Evolutionary conservation across 2,329 filamentous ascomycete species (phyloP), one percentile per base, ranked within the genome.

Genomic region (Penicillium thymicola): DNA sequence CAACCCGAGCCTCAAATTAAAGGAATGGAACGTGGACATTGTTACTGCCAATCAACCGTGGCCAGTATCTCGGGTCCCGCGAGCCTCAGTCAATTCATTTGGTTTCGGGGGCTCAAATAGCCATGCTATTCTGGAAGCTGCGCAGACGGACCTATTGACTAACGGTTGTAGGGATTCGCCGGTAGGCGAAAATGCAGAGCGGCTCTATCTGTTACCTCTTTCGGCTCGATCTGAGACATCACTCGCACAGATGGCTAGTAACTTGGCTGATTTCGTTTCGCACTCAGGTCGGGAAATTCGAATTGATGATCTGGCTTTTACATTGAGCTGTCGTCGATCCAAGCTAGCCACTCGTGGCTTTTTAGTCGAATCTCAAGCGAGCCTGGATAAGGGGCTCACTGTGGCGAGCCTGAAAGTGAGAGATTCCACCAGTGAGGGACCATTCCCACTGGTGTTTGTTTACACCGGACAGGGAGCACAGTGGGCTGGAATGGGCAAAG

Each of bases 401-500:
- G 14, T 23, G 18, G 18, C 21, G 18, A 41, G 5, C 38, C 38
- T 41, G 21, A 18, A 23, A 23, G 1, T 14, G 18, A 41, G 18
- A 41, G 18, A 41, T 41, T 23, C 18, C 13, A 10, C 14, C 18
- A 23, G 11, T 14, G 38, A 37, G 3, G 18, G 18, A 7, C 18
- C 38, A 23, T 41, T 41, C 18, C 38, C 38, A 11, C 8, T 44
- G 14, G 42, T 11, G 16, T 46, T 46, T 32, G 59, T 68, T 5
- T 71, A 69, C 45, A 69, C 66, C 0, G 69, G 68, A 6, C 68
- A 71, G 51, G 68, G 68, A 1, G 63, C 63, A 4, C 68, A 70
- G 44, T 69, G 61, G 58, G 16, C 16, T 14, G 27, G n/a, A 9
- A 46, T 46, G 44, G 28, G 44, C 11, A n/a, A 34, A 21, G 28